A percentile compares a stretch with the other conserved stretches of the same genome.
Evolutionary conservation across 2,329 filamentous ascomycete species (phyloP).

Genomic region (Arthroderma sp.): DNA sequence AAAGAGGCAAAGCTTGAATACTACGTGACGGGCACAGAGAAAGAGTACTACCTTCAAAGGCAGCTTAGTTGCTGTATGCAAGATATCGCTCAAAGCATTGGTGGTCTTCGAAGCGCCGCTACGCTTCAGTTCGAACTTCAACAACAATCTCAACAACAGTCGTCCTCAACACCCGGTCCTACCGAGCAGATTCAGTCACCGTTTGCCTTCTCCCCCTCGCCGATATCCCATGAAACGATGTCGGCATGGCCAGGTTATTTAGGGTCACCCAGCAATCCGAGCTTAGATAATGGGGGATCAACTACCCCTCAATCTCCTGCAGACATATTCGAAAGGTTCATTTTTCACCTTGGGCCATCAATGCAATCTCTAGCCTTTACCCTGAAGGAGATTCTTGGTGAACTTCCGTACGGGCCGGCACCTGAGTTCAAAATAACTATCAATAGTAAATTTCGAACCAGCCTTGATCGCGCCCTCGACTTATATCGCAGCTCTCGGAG

Average conservation of each 20-base stretch:
- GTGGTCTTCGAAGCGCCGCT: slow-evolving; percentile 78
- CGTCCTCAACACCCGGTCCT: slow-evolving; percentile 10
- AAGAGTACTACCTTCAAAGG: slow-evolving; percentile 64
- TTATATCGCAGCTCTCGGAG: slow-evolving; percentile 66
- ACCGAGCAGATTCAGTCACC: not conserved
- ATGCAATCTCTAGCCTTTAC: slow-evolving; percentile 88
- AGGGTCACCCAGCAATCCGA: too few relatives aligned
- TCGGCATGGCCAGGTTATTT: too few relatives aligned
- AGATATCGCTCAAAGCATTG: slow-evolving; percentile 72
- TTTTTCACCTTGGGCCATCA: slow-evolving; percentile 73
- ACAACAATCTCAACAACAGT: slow-evolving; percentile 39
- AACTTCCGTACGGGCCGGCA: slow-evolving; percentile 63
- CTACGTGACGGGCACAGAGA: slow-evolving; percentile 66
- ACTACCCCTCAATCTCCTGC: slow-evolving; percentile 37
- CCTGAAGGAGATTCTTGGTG: slow-evolving; percentile 72
- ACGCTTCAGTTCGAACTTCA: slow-evolving; percentile 78
- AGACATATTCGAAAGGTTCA: slow-evolving; percentile 87
- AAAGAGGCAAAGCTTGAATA: slow-evolving; percentile 83
- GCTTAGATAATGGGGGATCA: not conserved
- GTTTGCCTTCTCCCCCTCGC: slow-evolving; percentile 7
- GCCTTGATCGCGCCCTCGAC: slow-evolving; percentile 64
- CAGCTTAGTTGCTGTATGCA: slow-evolving; percentile 74
- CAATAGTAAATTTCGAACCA: slow-evolving; percentile 67
- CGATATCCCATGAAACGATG: not conserved
- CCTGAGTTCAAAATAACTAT: slow-evolving; percentile 57